Evolutionary conservation across 345 rosid genomes (phyloP).

Genomic region (Theobroma cacao): DNA sequence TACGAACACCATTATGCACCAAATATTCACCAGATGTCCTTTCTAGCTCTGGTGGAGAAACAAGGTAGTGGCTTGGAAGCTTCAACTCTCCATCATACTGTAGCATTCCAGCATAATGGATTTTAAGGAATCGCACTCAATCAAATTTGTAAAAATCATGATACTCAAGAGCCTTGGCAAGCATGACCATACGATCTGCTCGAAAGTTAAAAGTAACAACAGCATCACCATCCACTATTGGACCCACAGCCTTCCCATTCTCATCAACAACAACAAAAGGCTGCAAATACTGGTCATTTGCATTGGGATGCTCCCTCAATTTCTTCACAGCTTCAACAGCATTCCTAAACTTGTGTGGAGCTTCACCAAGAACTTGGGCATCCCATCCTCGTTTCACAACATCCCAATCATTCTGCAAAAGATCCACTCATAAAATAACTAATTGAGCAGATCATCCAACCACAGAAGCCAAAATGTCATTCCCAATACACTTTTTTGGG

Average conservation of each 20-base stretch:
- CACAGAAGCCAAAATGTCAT: too few relatives aligned
- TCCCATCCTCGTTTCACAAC: conserved; percentile 98
- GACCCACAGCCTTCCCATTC: conserved; percentile 75
- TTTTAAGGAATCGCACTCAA: conserved; percentile 84
- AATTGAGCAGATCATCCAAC: background rate
- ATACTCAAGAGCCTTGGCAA: conserved; percentile 92
- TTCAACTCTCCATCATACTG: conserved; percentile 94
- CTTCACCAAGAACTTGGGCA: conserved; percentile 99
- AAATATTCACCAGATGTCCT: conserved; percentile 97
- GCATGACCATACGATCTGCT: conserved; percentile 96
- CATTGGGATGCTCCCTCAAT: conserved; percentile 70
- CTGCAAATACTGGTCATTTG: conserved; percentile 84
- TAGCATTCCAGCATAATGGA: conserved; percentile 96
- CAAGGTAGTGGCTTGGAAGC: conserved; percentile 84
- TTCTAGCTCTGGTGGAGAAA: conserved; percentile 96
- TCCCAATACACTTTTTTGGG: too few relatives aligned
- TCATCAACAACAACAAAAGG: conserved; percentile 92
- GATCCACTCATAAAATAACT: background rate
- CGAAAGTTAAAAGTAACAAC: conserved; percentile 92
- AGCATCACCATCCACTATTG: conserved; percentile 91
- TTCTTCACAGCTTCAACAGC: conserved; percentile 89
- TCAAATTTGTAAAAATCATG: conserved; percentile 88
- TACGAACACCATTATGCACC: conserved; percentile 67
- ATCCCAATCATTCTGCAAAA: conserved; percentile 81
- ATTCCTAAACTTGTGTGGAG: conserved; percentile 76